Evolutionary conservation across 306 rosid genomes (phyloP).

Genomic region (Sechiopsis laciniata): DNA sequence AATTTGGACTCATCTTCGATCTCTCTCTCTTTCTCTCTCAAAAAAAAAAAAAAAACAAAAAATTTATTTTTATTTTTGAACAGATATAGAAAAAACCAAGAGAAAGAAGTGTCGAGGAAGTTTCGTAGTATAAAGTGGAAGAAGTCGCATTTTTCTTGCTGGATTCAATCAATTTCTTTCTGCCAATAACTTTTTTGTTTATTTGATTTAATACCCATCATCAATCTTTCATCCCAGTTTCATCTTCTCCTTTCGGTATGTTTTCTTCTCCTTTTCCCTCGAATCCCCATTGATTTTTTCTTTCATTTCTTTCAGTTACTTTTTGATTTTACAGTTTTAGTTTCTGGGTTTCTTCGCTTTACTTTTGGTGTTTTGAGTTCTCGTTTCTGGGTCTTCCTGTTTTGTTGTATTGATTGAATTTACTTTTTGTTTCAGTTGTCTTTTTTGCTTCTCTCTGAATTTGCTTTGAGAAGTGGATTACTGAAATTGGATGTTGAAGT

Average conservation of each 20-base stretch:
- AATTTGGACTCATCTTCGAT: slow-evolving; percentile 13
- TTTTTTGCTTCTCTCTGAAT: not conserved
- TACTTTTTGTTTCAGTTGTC: not conserved
- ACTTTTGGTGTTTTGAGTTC: slow-evolving; percentile 4
- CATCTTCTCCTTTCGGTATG: slow-evolving; percentile 16
- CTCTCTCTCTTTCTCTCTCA: not conserved
- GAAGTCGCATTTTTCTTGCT: slow-evolving; percentile 21
- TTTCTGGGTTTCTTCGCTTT: not conserved
- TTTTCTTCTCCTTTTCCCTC: not conserved
- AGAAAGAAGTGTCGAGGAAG: slow-evolving; percentile 20
- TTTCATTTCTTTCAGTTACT: not conserved
- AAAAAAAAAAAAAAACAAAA: not conserved
- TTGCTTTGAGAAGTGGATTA: not conserved
- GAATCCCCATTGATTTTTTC: not conserved
- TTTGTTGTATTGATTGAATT: not conserved
- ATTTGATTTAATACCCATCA: slow-evolving; percentile 13
- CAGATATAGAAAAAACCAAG: not conserved
- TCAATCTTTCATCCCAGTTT: not conserved
- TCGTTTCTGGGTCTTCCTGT: not conserved
- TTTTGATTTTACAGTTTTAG: not conserved
- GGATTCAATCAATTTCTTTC: slow-evolving; percentile 16
- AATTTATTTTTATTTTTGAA: not conserved
- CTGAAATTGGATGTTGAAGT: slow-evolving; percentile 12
- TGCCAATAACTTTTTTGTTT: not conserved
- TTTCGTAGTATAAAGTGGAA: slow-evolving; percentile 20